phyloP scores from a whole-genome alignment of 2,329 filamentous ascomycete species.

The Coniochaeta ligniaria region DNA sequence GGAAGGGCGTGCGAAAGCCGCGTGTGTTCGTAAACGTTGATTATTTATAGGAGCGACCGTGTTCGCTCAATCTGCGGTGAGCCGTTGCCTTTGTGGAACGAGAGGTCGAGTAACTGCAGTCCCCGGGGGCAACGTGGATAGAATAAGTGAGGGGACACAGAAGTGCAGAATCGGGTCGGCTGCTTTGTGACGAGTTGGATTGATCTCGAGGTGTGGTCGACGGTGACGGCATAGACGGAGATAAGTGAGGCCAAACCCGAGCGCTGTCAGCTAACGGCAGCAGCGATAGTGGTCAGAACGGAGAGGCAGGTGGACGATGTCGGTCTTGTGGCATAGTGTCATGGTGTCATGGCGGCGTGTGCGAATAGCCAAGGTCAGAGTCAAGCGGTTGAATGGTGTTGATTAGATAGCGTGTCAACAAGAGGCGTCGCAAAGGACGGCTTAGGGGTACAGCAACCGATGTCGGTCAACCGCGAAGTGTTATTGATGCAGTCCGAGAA shows the following conservation, averaged over 20 bases:
- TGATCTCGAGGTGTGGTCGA: neutral
- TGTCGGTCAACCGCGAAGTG: neutral
- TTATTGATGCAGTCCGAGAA: neutral
- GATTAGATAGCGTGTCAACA: neutral
- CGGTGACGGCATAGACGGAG: neutral
- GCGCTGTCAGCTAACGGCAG: neutral
- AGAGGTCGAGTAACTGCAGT: neutral
- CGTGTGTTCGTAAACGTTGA: neutral
- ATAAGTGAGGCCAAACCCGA: neutral
- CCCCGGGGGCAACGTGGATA: neutral
- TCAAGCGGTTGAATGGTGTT: neutral
- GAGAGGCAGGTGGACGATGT: slow-evolving; percentile 4
- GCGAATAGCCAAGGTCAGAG: neutral
- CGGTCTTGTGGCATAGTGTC: slow-evolving; percentile 18
- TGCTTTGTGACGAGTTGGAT: neutral
- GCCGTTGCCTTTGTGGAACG: neutral
- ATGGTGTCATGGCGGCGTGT: slow-evolving; percentile 16
- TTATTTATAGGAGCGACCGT: neutral
- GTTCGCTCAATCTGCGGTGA: neutral
- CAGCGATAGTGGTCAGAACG: neutral
- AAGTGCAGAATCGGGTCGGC: neutral
- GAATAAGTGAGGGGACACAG: neutral
- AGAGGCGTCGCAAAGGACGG: neutral
- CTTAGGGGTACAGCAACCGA: neutral
- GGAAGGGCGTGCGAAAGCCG: neutral